These are phyloP conservation scores for Yarrowia porcina DNA, from an alignment of 805 yeast genomes.

Conservation along the genomic window DNA sequence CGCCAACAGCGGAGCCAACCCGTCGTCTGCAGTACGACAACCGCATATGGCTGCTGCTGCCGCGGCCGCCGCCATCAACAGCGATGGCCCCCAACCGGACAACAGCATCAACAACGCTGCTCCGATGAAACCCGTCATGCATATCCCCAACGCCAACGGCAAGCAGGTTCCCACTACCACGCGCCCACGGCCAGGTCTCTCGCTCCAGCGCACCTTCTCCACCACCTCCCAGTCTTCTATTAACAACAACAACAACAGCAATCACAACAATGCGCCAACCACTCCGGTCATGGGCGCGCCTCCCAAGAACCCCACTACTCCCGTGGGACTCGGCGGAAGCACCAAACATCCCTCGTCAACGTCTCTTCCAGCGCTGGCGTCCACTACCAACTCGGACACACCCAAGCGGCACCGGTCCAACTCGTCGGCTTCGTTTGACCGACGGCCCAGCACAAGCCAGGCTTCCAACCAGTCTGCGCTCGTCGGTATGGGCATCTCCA, in stretches of 20 bases:
- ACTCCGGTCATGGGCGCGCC: neutral
- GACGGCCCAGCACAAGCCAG: neutral
- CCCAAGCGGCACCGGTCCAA: slow-evolving; percentile 24
- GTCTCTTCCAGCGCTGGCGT: slow-evolving; percentile 7
- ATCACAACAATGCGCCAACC: neutral
- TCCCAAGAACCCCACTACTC: neutral
- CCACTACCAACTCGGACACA: slow-evolving; percentile 9
- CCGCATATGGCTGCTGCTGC: slow-evolving; percentile 22
- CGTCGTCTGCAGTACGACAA: slow-evolving; percentile 25
- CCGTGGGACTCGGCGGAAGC: neutral
- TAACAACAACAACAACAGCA: neutral
- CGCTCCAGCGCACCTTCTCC: slow-evolving; percentile 10
- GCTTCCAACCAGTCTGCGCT: neutral
- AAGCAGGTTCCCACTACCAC: slow-evolving; percentile 24
- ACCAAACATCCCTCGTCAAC: slow-evolving; percentile 25
- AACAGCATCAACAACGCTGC: neutral
- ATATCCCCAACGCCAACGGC: slow-evolving; percentile 25
- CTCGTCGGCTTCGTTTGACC: slow-evolving; percentile 21
- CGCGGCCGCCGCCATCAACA: slow-evolving; percentile 15
- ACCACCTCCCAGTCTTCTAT: neutral
- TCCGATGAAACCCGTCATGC: slow-evolving; percentile 6
- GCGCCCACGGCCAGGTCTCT: neutral
- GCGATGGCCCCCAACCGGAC: neutral
- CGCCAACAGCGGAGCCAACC: neutral
- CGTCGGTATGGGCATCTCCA: slow-evolving; percentile 17